Evolutionary conservation across 1,139 yeast species (phyloP), one percentile per base, ranked within the genome.

Genomic region (Yamadazyma oceani): DNA sequence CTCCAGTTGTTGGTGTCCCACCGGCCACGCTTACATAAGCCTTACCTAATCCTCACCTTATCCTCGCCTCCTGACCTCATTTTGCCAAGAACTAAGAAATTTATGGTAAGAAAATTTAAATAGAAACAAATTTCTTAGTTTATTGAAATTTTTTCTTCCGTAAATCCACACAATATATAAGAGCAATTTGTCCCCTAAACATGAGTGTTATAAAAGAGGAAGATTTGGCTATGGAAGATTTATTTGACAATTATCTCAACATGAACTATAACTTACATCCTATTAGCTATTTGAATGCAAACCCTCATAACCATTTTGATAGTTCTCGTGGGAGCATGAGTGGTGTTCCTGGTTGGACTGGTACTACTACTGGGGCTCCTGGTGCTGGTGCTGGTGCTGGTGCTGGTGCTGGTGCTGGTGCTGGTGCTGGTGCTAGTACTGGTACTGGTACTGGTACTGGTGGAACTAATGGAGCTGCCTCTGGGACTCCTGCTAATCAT

Each of bases 231-330:
- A 31, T 40, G 40, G 42, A 43, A 10, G 41, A 38, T 17, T 38
- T 43, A 10, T 32, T 19, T 22, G 17, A 37, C 5, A 37, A 27
- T 17, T 30, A n/a, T 19, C 9, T 38, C 32, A 38, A 41, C 26
- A 66, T 68, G 72, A 69, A 68, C 45, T 70, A 67, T 48, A 70
- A 69, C 47, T 56, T 70, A 41, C 76, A 70, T 44, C 76, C 76
- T 11, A 66, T 69, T 22, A 57, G 73, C 13, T 70, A 70, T 43
- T 62, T 70, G 38, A 70, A 70, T 52, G 75, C 75, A 22, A 58
- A 61, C 34, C 43, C 45, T 3, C 17, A 57, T 17, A 16, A 27
- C 30, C 30, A 27, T 16, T 27, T 27, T 16, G 30, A 27, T 11
- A 33, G n/a, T 31, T 25, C 19, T 33, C 26, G 21, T 17, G 14